phyloP scores from a whole-genome alignment of 179 eudicot species.

The Beta corolliflora region DNA sequence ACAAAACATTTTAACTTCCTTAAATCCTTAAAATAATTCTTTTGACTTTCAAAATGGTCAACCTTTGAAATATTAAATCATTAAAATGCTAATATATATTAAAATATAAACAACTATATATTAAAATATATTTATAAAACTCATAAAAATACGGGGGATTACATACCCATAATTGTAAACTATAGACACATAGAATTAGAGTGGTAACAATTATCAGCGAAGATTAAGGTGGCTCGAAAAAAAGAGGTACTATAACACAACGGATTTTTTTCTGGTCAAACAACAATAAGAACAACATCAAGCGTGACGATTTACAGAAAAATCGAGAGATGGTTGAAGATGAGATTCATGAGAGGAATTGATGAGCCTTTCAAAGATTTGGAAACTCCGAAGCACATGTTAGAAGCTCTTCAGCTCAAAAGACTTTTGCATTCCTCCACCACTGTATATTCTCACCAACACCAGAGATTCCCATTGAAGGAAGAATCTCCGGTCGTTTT shows the following conservation, averaged over 20 bases:
- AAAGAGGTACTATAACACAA: conserved; percentile 60
- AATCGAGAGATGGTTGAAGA: conserved; percentile 60
- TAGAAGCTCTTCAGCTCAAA: conserved; percentile 88
- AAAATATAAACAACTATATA: too few species aligned
- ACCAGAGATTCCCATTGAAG: conserved; percentile 40
- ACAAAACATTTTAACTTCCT: too few species aligned
- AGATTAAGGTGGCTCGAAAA: conserved; percentile 35
- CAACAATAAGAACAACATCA: conserved; percentile 49
- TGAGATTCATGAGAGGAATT: conserved; percentile 58
- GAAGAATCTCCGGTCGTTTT: conserved; percentile 60
- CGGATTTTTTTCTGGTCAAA: conserved; percentile 58
- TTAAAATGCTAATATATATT: too few species aligned
- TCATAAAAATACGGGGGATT: too few species aligned
- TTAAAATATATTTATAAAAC: too few species aligned
- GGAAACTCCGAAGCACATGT: conserved; percentile 75
- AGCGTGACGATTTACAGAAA: conserved; percentile 54
- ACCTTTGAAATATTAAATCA: too few species aligned
- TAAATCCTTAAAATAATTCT: too few species aligned
- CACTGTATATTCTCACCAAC: conserved; percentile 8
- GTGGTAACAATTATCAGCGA: conserved; percentile 29
- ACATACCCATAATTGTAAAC: too few species aligned
- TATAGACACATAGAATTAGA: conserved; percentile 9
- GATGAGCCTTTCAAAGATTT: conserved; percentile 79
- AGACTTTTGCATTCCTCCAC: conserved; percentile 66
- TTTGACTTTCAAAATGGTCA: too few species aligned